phyloP scores from a whole-genome alignment of 2,329 filamentous ascomycete genomes.

The Trichophyton mentagrophytes region DNA sequence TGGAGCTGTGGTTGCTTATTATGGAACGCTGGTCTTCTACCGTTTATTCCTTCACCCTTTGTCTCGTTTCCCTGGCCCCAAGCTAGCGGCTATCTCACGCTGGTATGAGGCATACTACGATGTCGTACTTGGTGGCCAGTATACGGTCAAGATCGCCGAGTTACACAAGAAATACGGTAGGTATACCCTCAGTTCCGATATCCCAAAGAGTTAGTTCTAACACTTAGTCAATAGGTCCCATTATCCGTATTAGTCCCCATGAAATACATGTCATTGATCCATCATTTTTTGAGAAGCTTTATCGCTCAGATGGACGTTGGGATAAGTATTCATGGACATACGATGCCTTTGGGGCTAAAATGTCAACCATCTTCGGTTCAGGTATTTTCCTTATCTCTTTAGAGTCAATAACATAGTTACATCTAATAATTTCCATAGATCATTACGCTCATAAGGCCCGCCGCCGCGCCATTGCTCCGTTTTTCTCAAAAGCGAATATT shows the following conservation, averaged over 20 bases:
- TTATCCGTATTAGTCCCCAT: conserved; percentile 16
- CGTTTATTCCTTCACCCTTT: conserved; percentile 10
- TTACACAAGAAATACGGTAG: conserved; percentile 20
- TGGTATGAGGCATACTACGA: conserved; percentile 23
- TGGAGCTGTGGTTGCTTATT: not conserved
- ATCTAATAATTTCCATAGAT: conserved; percentile 9
- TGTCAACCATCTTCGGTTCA: conserved; percentile 8
- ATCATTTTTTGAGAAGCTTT: conserved; percentile 5
- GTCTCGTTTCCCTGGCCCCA: conserved; percentile 16
- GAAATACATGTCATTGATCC: conserved; percentile 16
- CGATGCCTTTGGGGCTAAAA: not conserved
- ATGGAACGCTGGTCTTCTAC: not conserved
- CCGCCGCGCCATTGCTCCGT: conserved; percentile 20
- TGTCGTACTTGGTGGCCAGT: conserved; percentile 16
- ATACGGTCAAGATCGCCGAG: conserved; percentile 17
- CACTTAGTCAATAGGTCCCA: conserved; percentile 10
- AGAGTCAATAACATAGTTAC: not conserved
- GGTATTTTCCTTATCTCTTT: not conserved
- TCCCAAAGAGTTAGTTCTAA: not conserved
- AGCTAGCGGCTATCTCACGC: conserved; percentile 14
- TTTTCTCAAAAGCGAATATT: conserved; percentile 16
- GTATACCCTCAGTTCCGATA: no score
- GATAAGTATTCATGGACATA: not conserved
- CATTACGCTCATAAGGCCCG: conserved; percentile 21
- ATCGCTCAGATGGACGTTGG: not conserved